These are phyloP conservation scores for Hericium rajendrae DNA, from an alignment of 768 basidiomycete species.

Conservation along the genomic window DNA sequence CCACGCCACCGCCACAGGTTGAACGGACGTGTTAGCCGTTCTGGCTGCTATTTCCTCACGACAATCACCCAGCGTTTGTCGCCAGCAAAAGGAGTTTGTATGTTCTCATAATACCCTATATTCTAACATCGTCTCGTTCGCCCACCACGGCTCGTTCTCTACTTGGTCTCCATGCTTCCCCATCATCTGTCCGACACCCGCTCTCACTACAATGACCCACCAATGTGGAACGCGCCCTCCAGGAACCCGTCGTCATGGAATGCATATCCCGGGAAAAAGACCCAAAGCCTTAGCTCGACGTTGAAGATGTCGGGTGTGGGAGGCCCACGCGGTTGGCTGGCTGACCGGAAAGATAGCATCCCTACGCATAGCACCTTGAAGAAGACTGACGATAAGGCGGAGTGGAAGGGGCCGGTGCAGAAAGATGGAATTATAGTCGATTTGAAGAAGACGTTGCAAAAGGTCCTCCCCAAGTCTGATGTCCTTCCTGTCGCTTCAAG, in stretches of 20 bases:
- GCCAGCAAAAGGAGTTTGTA: neutral
- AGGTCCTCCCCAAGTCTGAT: constrained; percentile 4
- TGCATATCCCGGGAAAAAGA: constrained; percentile 10
- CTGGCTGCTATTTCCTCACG: neutral
- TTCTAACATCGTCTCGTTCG: neutral
- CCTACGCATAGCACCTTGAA: constrained; percentile 1
- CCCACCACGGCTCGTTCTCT: neutral
- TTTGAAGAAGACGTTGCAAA: constrained; percentile 4
- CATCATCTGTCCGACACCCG: neutral
- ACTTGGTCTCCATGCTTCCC: neutral
- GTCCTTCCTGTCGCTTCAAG: constrained; percentile 2
- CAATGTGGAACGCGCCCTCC: constrained; percentile 7
- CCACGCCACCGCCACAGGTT: neutral
- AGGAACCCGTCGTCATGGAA: constrained; percentile 1
- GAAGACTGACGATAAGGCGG: neutral
- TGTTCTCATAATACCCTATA: neutral
- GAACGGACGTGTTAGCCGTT: neutral
- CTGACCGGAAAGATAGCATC: constrained; percentile 3
- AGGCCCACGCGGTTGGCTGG: constrained; percentile 7
- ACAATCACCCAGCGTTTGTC: neutral
- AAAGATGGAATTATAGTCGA: neutral
- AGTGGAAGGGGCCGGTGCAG: neutral
- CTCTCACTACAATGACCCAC: neutral
- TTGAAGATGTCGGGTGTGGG: constrained; percentile 5
- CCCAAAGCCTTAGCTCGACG: constrained; percentile 11